phyloP scores from a whole-genome alignment of 148 eudicot genomes.

The Chenopodium berlandieri region DNA sequence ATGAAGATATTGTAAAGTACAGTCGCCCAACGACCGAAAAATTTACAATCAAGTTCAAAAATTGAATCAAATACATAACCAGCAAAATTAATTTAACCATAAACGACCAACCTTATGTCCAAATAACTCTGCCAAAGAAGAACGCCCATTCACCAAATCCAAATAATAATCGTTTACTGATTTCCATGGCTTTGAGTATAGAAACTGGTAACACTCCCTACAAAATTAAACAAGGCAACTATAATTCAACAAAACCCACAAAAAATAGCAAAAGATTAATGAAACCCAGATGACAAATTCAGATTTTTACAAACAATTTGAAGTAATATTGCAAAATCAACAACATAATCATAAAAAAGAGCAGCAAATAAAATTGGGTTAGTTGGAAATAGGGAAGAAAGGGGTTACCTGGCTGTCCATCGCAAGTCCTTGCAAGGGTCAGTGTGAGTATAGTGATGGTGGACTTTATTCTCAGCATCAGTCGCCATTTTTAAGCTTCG shows the following conservation, averaged over 20 bases:
- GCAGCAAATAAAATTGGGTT: not conserved
- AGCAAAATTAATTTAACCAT: not conserved
- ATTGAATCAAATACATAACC: not conserved
- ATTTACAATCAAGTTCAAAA: not conserved
- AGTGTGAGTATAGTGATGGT: slow-evolving; percentile 58
- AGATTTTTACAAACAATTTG: not conserved
- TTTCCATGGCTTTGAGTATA: slow-evolving; percentile 80
- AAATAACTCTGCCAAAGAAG: slow-evolving; percentile 50
- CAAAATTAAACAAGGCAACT: not conserved
- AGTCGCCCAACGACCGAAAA: not conserved
- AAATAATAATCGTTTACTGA: slow-evolving; percentile 59
- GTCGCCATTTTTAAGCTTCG: slow-evolving; percentile 19
- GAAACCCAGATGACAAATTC: slow-evolving; percentile 6
- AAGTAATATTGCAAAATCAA: not conserved
- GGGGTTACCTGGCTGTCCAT: slow-evolving; percentile 63
- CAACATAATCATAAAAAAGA: not conserved
- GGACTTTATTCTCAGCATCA: slow-evolving; percentile 9
- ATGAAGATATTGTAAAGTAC: not conserved
- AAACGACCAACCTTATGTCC: slow-evolving; percentile 41
- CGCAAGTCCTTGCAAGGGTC: slow-evolving; percentile 56
- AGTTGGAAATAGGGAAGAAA: not conserved
- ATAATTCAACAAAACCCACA: slow-evolving; percentile 1
- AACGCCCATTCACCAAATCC: slow-evolving; percentile 47
- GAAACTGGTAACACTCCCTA: slow-evolving; percentile 77
- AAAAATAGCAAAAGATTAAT: not conserved